Evolutionary conservation across 2,329 filamentous ascomycete genomes (phyloP).

Genomic region (Cladosporium phlei): DNA sequence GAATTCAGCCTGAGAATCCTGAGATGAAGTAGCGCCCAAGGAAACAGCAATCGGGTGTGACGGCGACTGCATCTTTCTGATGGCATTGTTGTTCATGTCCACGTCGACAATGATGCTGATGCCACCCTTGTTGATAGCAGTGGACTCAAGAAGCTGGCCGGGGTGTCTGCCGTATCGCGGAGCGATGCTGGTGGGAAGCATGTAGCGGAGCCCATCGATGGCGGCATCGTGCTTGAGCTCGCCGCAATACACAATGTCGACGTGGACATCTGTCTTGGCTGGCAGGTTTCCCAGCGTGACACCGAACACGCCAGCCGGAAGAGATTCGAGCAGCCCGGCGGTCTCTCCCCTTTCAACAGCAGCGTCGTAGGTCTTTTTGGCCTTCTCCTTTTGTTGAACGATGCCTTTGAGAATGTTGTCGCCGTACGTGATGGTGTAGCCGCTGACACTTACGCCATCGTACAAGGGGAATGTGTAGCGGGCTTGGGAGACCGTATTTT

Average conservation of each 20-base stretch:
- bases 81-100: constrained; percentile 52
- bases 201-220: constrained; percentile 63
- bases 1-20: constrained; percentile 42
- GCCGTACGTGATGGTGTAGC: constrained; percentile 61
- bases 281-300: constrained; percentile 66
- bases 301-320: constrained; percentile 61
- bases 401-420: constrained; percentile 57
- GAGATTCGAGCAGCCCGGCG: constrained; percentile 62
- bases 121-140: constrained; percentile 29
- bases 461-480: constrained; percentile 68
- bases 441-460: constrained; percentile 65
- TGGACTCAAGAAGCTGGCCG: constrained; percentile 28
- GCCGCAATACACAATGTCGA: constrained; percentile 63
- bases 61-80: constrained; percentile 61
- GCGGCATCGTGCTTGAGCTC: constrained; percentile 69
- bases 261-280: constrained; percentile 49
- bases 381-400: constrained; percentile 62
- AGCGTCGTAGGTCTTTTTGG: constrained; percentile 54
- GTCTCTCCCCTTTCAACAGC: constrained; percentile 57
- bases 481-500: constrained; percentile 48
- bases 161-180: constrained; percentile 59
- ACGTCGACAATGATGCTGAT: constrained; percentile 57
- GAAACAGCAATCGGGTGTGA: constrained; percentile 63
- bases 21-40: constrained; percentile 54
- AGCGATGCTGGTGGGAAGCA: constrained; percentile 62